Conservation (phyloP, 768 basidiomycete genomes). For the Arthromyces matolae region DNA sequence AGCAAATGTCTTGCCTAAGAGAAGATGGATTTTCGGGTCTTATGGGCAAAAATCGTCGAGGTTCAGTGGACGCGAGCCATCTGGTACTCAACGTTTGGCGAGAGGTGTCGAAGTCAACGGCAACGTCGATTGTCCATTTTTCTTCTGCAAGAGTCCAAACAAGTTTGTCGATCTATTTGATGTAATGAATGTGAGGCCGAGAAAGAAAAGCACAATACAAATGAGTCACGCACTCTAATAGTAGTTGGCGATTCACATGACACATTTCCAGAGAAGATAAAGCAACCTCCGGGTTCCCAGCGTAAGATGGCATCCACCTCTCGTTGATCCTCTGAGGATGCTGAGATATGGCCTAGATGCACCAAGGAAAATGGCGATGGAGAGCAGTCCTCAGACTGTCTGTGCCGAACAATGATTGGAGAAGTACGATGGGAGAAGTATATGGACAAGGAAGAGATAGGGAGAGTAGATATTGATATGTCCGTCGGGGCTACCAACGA, state of each 20-base stretch:
- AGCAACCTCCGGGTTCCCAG: conserved; percentile 51
- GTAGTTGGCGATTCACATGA: conserved; percentile 44
- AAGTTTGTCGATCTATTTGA: conserved; percentile 42
- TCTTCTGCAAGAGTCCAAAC: conserved; percentile 53
- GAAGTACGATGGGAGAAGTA: conserved; percentile 46
- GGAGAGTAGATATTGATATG: conserved; percentile 50
- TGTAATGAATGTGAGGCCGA: conserved; percentile 2
- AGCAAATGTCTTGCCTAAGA: conserved; percentile 40
- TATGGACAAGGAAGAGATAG: conserved; percentile 59
- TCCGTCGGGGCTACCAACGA: conserved; percentile 49
- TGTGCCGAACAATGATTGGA: conserved; percentile 53
- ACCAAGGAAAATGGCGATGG: conserved; percentile 36
- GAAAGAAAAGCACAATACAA: background rate
- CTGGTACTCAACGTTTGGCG: conserved; percentile 33
- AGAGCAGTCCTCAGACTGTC: conserved; percentile 13
- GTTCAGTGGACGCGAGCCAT: conserved; percentile 60
- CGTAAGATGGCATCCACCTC: conserved; percentile 42
- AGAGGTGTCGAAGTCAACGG: conserved; percentile 40
- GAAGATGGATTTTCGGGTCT: conserved; percentile 42
- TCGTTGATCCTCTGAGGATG: conserved; percentile 14
- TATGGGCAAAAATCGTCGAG: conserved; percentile 51
- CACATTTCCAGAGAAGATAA: conserved; percentile 62
- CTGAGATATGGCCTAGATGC: conserved; percentile 40
- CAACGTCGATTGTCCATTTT: conserved; percentile 65
- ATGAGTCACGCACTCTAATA: conserved; percentile 48